Conservation (phyloP, 768 basidiomycete species). For the Panus rudis region DNA sequence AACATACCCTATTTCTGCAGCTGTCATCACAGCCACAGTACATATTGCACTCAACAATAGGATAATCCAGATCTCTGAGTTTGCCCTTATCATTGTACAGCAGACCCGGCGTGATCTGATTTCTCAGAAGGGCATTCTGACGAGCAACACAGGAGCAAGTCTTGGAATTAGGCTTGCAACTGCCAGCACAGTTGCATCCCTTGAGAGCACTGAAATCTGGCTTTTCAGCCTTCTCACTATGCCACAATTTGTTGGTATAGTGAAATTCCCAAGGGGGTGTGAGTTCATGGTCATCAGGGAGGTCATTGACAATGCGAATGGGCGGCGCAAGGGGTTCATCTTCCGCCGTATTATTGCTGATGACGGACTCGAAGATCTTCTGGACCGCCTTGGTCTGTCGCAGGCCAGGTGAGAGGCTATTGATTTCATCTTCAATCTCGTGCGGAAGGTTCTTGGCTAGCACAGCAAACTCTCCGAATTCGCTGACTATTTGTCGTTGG, state of each 20-base stretch:
- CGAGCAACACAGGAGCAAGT: slow-evolving; percentile 63
- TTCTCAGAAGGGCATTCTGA: slow-evolving; percentile 33
- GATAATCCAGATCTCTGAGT: slow-evolving; percentile 39
- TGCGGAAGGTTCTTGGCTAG: slow-evolving; percentile 50
- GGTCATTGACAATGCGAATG: slow-evolving; percentile 59
- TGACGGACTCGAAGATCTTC: slow-evolving; percentile 55
- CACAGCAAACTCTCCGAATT: slow-evolving; percentile 12
- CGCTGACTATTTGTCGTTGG: slow-evolving; percentile 8
- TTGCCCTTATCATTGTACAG: slow-evolving; percentile 58
- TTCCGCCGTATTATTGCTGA: slow-evolving; percentile 53
- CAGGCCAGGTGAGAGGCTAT: slow-evolving; percentile 36
- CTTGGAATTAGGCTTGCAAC: slow-evolving; percentile 67
- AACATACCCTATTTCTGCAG: slow-evolving; percentile 72
- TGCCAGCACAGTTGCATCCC: slow-evolving; percentile 71
- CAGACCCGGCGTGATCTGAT: slow-evolving; percentile 39
- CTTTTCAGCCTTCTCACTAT: slow-evolving; percentile 57
- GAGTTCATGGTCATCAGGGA: slow-evolving; percentile 61
- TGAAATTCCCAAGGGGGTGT: slow-evolving; percentile 83
- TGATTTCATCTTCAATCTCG: slow-evolving; percentile 59
- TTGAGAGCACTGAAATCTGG: slow-evolving; percentile 51
- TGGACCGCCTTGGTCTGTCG: slow-evolving; percentile 40
- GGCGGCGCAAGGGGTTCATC: slow-evolving; percentile 66
- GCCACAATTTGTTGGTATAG: slow-evolving; percentile 81
- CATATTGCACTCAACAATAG: slow-evolving; percentile 84
- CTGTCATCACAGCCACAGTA: slow-evolving; percentile 75